phyloP scores from a whole-genome alignment of 2,329 filamentous ascomycete genomes.

The Epichloe gansuensis region DNA sequence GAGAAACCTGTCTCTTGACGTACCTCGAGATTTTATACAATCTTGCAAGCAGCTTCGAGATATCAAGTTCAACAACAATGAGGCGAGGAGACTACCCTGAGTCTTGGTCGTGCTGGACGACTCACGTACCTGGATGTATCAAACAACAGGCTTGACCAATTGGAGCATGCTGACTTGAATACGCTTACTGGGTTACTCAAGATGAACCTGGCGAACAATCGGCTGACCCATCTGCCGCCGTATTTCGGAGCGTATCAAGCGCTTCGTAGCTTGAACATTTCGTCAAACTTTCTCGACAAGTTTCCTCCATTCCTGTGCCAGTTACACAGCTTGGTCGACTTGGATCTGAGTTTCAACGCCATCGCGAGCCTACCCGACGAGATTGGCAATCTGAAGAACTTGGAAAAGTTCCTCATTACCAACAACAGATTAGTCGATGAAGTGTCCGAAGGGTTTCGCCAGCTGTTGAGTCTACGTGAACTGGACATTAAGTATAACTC shows the following conservation, averaged over 20 bases:
- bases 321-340: conserved; percentile 71
- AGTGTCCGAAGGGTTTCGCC: conserved; percentile 59
- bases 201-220: conserved; percentile 89
- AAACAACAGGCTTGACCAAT: conserved; percentile 80
- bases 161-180: conserved; percentile 75
- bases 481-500: conserved; percentile 91
- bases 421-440: conserved; percentile 78
- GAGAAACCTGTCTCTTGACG: conserved; percentile 78
- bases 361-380: conserved; percentile 66
- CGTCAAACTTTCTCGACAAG: conserved; percentile 78
- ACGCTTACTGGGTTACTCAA: conserved; percentile 67
- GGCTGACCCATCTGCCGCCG: conserved; percentile 61
- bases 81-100: conserved; percentile 78
- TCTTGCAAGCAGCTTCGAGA: conserved; percentile 84
- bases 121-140: conserved; percentile 88
- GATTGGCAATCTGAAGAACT: conserved; percentile 63
- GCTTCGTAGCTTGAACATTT: conserved; percentile 77
- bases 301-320: conserved; percentile 81
- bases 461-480: conserved; percentile 71
- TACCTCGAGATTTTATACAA: conserved; percentile 93
- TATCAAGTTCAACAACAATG: conserved; percentile 92
- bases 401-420: conserved; percentile 88
- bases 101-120: conserved; percentile 66
- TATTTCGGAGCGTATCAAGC: conserved; percentile 74
- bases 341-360: conserved; percentile 94